These are phyloP conservation scores for Tephrocybe sp. DNA, from an alignment of 768 basidiomycete genomes.

Conservation along the genomic window DNA sequence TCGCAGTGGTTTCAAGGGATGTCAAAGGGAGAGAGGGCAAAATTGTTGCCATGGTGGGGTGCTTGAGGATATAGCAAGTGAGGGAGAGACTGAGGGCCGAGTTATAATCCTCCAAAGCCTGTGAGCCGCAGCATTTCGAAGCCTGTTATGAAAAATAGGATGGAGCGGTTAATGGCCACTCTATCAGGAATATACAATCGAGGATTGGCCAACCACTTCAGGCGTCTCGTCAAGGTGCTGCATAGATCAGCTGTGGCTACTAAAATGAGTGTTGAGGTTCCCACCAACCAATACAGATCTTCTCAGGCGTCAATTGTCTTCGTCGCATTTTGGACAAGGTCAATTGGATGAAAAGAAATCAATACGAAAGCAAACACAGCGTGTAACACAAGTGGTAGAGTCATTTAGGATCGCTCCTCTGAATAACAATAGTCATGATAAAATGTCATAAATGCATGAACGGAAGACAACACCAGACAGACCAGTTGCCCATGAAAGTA, in stretches of 20 bases:
- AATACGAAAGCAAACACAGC: no score
- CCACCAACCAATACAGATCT: not conserved
- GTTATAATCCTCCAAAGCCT: no score
- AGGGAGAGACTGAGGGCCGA: no score
- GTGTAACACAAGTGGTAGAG: not conserved
- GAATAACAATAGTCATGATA: slow-evolving; percentile 5
- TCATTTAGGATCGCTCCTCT: not conserved
- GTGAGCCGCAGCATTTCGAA: not conserved
- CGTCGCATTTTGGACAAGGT: no score
- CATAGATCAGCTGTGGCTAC: not conserved
- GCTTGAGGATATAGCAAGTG: slow-evolving; percentile 4
- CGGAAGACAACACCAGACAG: slow-evolving; percentile 7
- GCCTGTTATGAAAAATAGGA: not conserved
- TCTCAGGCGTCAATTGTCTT: no score
- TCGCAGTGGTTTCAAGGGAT: slow-evolving; percentile 32
- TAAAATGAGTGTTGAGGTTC: slow-evolving; percentile 4
- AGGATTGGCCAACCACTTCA: slow-evolving; percentile 13
- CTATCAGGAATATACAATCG: slow-evolving; percentile 3
- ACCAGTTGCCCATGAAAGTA: no score
- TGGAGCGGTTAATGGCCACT: not conserved
- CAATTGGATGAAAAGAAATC: no score
- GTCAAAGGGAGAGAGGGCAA: slow-evolving; percentile 16
- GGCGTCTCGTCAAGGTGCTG: no score
- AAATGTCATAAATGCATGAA: not conserved
- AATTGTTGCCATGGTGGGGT: slow-evolving; percentile 8